Evolutionary conservation across 768 basidiomycete species (phyloP).

Genomic region (Termitomyces heimii): DNA sequence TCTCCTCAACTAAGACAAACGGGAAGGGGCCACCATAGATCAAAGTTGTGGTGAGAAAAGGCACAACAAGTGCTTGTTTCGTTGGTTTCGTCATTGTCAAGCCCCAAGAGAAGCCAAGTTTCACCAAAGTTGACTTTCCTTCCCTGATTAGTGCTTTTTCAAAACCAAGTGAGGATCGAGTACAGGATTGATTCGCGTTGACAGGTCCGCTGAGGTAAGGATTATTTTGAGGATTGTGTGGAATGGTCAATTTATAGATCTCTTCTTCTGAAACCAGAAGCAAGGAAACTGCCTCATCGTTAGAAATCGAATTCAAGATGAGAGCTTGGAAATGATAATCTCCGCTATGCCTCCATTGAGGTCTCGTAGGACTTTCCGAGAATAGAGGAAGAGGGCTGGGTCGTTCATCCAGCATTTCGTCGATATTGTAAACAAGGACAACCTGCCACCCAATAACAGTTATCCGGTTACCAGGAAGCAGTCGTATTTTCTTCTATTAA

Average conservation of each 20-base stretch:
- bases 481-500: background rate
- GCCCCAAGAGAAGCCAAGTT: background rate
- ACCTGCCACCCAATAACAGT: background rate
- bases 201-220: background rate
- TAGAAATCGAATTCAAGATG: background rate
- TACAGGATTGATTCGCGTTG: background rate
- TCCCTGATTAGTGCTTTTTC: background rate
- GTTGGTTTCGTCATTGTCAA: background rate
- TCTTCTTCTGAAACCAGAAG: background rate
- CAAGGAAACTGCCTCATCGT: background rate
- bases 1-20: background rate
- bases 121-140: background rate
- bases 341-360: background rate
- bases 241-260: background rate
- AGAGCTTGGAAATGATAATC: background rate
- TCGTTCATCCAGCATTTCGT: background rate
- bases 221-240: background rate
- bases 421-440: background rate
- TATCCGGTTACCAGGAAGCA: background rate
- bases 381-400: background rate
- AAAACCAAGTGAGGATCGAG: background rate
- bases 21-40: background rate
- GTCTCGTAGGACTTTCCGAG: background rate
- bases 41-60: background rate
- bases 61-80: background rate